Conservation (phyloP, 129 eudicot species). For the Saussurea involucrata region DNA sequence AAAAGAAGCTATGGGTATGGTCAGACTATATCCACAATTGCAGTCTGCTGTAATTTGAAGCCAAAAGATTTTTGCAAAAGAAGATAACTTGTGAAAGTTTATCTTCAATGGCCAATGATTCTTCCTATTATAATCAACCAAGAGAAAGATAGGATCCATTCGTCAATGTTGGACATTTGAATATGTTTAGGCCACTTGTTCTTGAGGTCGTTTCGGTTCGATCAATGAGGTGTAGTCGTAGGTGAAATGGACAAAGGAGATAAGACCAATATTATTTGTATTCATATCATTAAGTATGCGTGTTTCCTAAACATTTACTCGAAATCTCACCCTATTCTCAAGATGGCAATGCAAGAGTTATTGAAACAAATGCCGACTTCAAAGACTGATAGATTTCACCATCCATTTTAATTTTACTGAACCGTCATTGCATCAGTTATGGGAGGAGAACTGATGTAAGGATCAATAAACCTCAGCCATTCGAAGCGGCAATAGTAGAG, state of each 20-base stretch:
- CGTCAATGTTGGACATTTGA: too few relatives aligned
- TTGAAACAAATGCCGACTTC: slow-evolving; percentile 58
- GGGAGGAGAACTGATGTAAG: slow-evolving; percentile 17
- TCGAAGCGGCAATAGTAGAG: slow-evolving; percentile 43
- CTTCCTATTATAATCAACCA: neutral
- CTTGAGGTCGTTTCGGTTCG: too few relatives aligned
- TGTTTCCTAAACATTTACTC: slow-evolving; percentile 48
- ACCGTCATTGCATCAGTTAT: slow-evolving; percentile 29
- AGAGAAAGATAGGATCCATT: neutral
- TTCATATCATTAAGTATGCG: slow-evolving; percentile 14
- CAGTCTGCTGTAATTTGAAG: neutral
- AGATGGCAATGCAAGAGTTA: slow-evolving; percentile 57
- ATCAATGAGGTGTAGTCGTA: too few relatives aligned
- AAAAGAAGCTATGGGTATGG: slow-evolving; percentile 3
- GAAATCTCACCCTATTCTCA: slow-evolving; percentile 50
- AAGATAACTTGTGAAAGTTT: neutral
- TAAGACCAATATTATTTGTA: neutral
- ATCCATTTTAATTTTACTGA: slow-evolving; percentile 25
- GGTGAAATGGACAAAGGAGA: too few relatives aligned
- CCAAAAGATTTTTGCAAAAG: neutral
- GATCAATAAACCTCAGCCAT: slow-evolving; percentile 42
- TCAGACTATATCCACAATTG: slow-evolving; percentile 3
- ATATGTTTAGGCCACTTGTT: too few relatives aligned
- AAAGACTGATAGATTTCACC: slow-evolving; percentile 52
- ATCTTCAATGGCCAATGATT: neutral